Evolutionary conservation across 768 basidiomycete genomes (phyloP), one percentile per base, ranked within the genome.

Genomic region (Plicaturopsis crispa): DNA sequence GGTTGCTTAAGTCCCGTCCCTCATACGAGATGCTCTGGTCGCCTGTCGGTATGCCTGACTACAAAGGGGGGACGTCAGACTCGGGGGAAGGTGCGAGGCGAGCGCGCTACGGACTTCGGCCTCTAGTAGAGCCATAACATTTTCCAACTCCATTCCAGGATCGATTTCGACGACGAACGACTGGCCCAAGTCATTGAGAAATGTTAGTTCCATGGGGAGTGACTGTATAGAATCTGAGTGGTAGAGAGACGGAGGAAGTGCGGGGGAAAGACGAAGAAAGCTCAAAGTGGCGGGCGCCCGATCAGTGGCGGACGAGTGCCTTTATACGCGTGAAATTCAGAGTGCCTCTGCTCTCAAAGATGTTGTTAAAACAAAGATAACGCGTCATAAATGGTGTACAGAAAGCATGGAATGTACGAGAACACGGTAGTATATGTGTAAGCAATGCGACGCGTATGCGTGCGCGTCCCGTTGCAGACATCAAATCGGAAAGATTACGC

Each of bases 51-150:
- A 93, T 78, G 17, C 78, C 80, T 11, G 84, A 88, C 90, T 92
- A n/a, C 48, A 13, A 30, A 34, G 14, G 16, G 37, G 18, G 30
- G 13, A 6, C n/a, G 38, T 17, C 32, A 24, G n/a, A 17, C 6
- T 20, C 31, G 8, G 34, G n/a, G 35, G 31, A 20, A 7, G 30
- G 24, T 28, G 6, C 4, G 35, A 13, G 17, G 17, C 13, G 14
- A 14, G 28, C 26, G 8, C 22, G 36, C 31, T n/a, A 55, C 80
- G 57, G 56, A 91, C 94, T 77, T 97, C 93, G 0, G 84, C 93
- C 61, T 96, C 91, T n/a, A 96, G 70, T 38, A 97, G 67, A 10
- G 89, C 94, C 74, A 84, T 84, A 24, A 97, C 80, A 56, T 93
- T 85, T 66, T 89, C 86, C 20, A 98, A 74, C 57, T 88, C 80